phyloP scores from a whole-genome alignment of 345 rosid species.

The Heritiera fomes region DNA sequence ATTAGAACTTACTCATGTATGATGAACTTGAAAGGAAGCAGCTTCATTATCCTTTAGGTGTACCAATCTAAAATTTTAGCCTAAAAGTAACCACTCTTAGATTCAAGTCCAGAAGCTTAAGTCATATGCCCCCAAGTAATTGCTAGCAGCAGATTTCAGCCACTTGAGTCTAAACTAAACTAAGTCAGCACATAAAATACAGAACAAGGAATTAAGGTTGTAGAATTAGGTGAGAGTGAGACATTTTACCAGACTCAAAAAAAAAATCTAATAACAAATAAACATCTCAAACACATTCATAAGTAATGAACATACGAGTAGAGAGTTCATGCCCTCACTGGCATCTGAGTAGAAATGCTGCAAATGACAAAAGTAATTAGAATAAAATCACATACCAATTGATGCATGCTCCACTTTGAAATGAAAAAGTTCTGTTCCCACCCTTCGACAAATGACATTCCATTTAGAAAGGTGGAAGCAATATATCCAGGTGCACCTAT shows the following conservation, averaged over 20 bases:
- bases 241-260: background rate
- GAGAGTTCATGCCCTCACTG: constrained; percentile 1
- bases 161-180: background rate
- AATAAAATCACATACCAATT: constrained; percentile 53
- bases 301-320: background rate
- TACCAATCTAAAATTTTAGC: background rate
- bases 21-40: background rate
- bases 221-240: background rate
- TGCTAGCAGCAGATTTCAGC: constrained; percentile 3
- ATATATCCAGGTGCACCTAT: constrained; percentile 95
- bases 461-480: constrained; percentile 80
- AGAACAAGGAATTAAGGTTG: background rate
- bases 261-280: background rate
- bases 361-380: constrained; percentile 12
- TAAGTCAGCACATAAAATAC: background rate
- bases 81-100: background rate
- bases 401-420: constrained; percentile 99
- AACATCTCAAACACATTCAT: background rate
- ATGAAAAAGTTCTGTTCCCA: constrained; percentile 97
- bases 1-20: background rate
- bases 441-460: constrained; percentile 95
- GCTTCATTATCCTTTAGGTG: background rate
- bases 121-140: background rate
- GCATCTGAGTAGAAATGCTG: constrained; percentile 12
- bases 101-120: background rate